Percentiles rank a stretch among this genome's conserved stretches.
phyloP scores from a whole-genome alignment of 2,329 filamentous ascomycete species.

The Sphaerostilbella broomeana region DNA sequence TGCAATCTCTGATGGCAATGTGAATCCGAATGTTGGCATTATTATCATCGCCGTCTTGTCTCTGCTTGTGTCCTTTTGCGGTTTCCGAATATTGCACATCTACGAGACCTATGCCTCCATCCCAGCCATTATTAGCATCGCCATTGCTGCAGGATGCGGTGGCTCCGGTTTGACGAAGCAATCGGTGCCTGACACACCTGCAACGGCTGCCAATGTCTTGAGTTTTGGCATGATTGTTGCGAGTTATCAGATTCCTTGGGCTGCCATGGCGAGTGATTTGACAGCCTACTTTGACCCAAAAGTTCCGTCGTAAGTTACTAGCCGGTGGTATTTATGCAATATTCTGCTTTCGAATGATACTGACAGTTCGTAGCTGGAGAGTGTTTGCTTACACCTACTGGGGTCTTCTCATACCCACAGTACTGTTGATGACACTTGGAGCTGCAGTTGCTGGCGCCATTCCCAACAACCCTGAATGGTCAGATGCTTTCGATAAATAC shows the following conservation, averaged over 20 bases:
- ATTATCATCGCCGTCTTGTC: conserved; percentile 52
- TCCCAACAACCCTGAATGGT: conserved; percentile 46
- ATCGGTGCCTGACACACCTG: conserved; percentile 30
- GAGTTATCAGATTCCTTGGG: conserved; percentile 58
- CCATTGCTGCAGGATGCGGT: conserved; percentile 49
- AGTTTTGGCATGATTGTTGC: conserved; percentile 56
- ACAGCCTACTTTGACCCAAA: conserved; percentile 54
- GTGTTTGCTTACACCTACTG: conserved; percentile 52
- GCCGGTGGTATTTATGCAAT: not conserved
- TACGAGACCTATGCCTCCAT: conserved; percentile 55
- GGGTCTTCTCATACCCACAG: conserved; percentile 48
- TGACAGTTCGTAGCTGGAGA: conserved; percentile 24
- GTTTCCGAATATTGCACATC: conserved; percentile 49
- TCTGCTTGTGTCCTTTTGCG: conserved; percentile 56
- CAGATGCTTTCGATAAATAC: conserved; percentile 45
- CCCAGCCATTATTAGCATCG: conserved; percentile 46
- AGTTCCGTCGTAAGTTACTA: conserved; percentile 39
- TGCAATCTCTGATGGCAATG: conserved; percentile 41
- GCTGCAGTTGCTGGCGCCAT: conserved; percentile 58
- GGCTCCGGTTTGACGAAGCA: conserved; percentile 45
- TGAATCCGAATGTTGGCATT: conserved; percentile 52
- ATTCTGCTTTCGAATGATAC: not conserved
- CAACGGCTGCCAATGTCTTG: conserved; percentile 41
- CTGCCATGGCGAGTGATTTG: conserved; percentile 52
- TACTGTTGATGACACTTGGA: conserved; percentile 56